phyloP scores from a whole-genome alignment of 2,329 filamentous ascomycete species.

The Fusarium sp. region DNA sequence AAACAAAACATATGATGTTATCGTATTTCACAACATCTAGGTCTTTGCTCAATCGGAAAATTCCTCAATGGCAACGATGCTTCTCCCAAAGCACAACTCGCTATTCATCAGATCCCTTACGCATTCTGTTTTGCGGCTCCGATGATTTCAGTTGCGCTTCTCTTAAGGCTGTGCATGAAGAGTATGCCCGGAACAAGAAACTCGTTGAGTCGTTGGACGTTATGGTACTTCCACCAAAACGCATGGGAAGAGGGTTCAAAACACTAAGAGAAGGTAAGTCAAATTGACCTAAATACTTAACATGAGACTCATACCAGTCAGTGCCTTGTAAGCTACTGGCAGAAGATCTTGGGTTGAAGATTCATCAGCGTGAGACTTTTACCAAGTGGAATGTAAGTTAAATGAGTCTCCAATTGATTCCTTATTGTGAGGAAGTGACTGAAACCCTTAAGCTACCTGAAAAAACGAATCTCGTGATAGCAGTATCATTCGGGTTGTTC shows the following conservation, averaged over 20 bases:
- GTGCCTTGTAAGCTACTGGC: conserved; percentile 81
- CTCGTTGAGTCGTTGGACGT: conserved; percentile 86
- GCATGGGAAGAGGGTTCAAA: conserved; percentile 80
- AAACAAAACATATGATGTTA: conserved; percentile 35
- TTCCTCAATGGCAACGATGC: conserved; percentile 27
- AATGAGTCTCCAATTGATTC: not conserved
- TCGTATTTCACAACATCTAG: conserved; percentile 21
- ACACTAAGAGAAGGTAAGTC: conserved; percentile 71
- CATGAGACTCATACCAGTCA: conserved; percentile 52
- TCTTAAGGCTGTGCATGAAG: conserved; percentile 75
- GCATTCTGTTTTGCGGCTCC: conserved; percentile 94
- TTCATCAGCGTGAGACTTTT: conserved; percentile 86
- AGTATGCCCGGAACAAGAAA: conserved; percentile 64
- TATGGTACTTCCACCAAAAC: conserved; percentile 83
- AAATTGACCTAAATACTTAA: not conserved
- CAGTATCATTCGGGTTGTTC: conserved; percentile 94
- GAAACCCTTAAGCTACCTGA: conserved; percentile 64
- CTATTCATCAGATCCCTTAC: conserved; percentile 70
- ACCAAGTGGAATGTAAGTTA: conserved; percentile 78
- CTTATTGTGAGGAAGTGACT: conserved; percentile 5
- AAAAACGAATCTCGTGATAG: conserved; percentile 82
- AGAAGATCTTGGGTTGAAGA: conserved; percentile 70
- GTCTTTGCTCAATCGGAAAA: conserved; percentile 19
- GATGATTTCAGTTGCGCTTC: conserved; percentile 90
- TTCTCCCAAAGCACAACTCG: conserved; percentile 36